Conservation (phyloP, 2,329 filamentous ascomycete genomes). For the Uncinocarpus reesii region DNA sequence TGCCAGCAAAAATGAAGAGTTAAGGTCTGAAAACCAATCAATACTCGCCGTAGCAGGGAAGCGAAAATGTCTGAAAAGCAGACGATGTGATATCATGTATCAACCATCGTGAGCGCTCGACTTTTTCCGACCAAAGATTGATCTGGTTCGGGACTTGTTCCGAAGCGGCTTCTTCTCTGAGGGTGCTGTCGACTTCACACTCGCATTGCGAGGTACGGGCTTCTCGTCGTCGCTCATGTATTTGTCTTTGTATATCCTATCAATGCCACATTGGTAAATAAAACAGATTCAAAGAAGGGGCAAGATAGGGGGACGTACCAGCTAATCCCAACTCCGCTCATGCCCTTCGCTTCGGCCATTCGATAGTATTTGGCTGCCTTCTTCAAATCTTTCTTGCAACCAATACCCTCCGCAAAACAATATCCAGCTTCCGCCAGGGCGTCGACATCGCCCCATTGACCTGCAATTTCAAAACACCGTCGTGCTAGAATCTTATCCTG, state of each 20-base stretch:
- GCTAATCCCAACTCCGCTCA: slow-evolving; percentile 96
- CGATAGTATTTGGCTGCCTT: slow-evolving; percentile 88
- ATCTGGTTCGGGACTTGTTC: slow-evolving; percentile 65
- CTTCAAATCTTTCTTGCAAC: slow-evolving; percentile 91
- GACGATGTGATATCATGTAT: not conserved
- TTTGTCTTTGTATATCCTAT: slow-evolving; percentile 92
- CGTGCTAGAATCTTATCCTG: slow-evolving; percentile 82
- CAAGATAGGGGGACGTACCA: slow-evolving; percentile 54
- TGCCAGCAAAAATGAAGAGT: not conserved
- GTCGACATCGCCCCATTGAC: slow-evolving; percentile 89
- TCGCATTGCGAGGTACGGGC: slow-evolving; percentile 3
- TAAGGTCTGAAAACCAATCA: not conserved
- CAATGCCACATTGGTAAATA: slow-evolving; percentile 1
- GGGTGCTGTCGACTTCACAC: slow-evolving; percentile 10
- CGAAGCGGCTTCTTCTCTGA: slow-evolving; percentile 49
- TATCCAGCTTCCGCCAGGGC: slow-evolving; percentile 89
- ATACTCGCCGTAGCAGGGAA: too few species aligned
- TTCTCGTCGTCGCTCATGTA: slow-evolving; percentile 64
- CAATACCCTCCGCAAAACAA: slow-evolving; percentile 87
- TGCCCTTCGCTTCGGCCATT: slow-evolving; percentile 79
- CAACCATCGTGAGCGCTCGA: slow-evolving; percentile 23
- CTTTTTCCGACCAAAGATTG: slow-evolving; percentile 59
- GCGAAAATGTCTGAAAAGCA: not conserved
- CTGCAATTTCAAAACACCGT: slow-evolving; percentile 92
- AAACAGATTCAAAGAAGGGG: not conserved